A percentile compares a stretch with the other conserved stretches of the same genome.
These are phyloP conservation scores for Russula griseocarnosa DNA, from an alignment of 768 basidiomycete species.

Conservation along the genomic window DNA sequence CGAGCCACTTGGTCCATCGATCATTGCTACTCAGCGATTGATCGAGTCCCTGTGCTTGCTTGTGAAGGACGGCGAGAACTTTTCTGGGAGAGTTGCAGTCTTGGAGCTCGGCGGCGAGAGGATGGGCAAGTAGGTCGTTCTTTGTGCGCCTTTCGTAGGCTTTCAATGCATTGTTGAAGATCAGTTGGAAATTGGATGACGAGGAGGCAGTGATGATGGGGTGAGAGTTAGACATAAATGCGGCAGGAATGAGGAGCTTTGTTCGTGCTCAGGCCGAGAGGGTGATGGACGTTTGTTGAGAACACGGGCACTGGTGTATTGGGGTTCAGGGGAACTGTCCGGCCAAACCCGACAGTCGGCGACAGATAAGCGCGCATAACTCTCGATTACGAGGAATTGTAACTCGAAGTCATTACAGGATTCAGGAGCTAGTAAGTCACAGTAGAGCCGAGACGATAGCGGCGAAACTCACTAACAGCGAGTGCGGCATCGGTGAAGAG, in stretches of 20 bases:
- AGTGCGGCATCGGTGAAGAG: too few species aligned
- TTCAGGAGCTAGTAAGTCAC: too few species aligned
- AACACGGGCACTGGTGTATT: too few species aligned
- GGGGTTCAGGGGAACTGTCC: too few species aligned
- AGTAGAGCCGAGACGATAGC: too few species aligned
- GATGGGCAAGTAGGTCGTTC: neutral
- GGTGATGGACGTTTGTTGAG: too few species aligned
- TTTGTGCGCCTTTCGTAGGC: neutral
- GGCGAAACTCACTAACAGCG: too few species aligned
- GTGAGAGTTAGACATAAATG: neutral
- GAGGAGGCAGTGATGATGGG: neutral
- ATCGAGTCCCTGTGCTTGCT: neutral
- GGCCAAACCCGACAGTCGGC: too few species aligned
- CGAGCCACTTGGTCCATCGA: neutral
- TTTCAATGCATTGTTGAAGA: conserved; percentile 1
- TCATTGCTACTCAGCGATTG: neutral
- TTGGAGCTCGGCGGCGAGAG: neutral
- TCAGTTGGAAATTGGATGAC: neutral
- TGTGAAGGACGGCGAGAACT: neutral
- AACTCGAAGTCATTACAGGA: too few species aligned
- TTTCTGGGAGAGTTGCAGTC: neutral
- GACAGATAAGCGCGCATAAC: too few species aligned
- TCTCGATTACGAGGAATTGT: too few species aligned
- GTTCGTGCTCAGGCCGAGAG: neutral
- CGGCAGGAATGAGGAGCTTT: neutral